Conservation (phyloP, 345 rosid species). For the Hibiscus mutabilis region DNA sequence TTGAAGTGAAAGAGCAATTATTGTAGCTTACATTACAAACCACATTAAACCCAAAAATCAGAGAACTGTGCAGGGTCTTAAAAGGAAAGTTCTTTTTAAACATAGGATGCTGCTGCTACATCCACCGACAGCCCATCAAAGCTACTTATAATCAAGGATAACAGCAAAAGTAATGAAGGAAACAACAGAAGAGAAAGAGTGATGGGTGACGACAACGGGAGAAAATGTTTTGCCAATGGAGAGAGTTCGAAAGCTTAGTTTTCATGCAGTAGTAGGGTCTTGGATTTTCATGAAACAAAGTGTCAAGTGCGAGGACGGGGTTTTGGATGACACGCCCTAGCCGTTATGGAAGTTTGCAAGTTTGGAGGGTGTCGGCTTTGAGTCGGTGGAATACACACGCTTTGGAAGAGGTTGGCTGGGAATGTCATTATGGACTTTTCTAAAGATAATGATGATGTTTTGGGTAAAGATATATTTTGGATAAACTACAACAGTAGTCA, state of each 20-base stretch:
- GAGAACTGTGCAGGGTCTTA: background rate
- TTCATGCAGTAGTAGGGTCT: too few relatives aligned
- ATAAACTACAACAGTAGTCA: too few relatives aligned
- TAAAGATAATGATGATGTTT: too few relatives aligned
- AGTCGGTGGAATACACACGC: background rate
- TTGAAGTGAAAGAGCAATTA: background rate
- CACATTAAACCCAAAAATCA: conserved; percentile 4
- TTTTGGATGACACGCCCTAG: background rate
- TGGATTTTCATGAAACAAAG: too few relatives aligned
- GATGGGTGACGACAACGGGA: background rate
- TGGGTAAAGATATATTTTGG: too few relatives aligned
- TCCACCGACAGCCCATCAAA: conserved; percentile 8
- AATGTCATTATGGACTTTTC: too few relatives aligned
- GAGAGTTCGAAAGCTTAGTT: background rate
- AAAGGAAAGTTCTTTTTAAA: background rate
- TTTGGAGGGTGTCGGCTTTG: background rate
- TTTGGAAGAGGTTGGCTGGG: background rate
- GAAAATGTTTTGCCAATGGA: background rate
- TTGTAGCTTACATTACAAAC: background rate
- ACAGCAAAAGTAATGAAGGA: background rate
- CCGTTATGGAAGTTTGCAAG: background rate
- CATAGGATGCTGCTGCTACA: background rate
- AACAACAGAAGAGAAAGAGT: background rate
- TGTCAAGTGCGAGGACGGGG: background rate
- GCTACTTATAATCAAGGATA: background rate